Percentiles rank a stretch among this genome's conserved stretches.
These are phyloP conservation scores for Tilletia walkeri DNA, from an alignment of 1,284 basidiomycete genomes.

Conservation along the genomic window DNA sequence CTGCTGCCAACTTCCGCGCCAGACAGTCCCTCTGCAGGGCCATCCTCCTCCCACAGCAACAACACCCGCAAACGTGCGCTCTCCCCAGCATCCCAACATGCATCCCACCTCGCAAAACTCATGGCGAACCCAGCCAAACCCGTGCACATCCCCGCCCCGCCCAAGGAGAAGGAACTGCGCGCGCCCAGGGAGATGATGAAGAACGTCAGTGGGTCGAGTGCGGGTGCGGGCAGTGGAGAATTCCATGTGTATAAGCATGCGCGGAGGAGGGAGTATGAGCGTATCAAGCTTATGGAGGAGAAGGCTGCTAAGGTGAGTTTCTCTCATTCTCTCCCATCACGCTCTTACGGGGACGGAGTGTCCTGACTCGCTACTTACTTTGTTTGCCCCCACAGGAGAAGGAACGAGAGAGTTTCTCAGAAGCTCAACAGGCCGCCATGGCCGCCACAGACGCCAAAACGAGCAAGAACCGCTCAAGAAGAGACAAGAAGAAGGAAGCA, in stretches of 20 bases:
- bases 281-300: slow-evolving; percentile 86
- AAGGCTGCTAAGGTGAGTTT: slow-evolving; percentile 68
- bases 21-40: not conserved
- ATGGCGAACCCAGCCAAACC: slow-evolving; percentile 43
- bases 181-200: slow-evolving; percentile 70
- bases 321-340: not conserved
- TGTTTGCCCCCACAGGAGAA: slow-evolving; percentile 25
- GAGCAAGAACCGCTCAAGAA: slow-evolving; percentile 14
- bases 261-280: slow-evolving; percentile 88
- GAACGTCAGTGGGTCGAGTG: slow-evolving; percentile 59
- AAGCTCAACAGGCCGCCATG: slow-evolving; percentile 7
- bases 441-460: slow-evolving; percentile 16
- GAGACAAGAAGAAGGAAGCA: slow-evolving; percentile 15
- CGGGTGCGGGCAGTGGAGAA: slow-evolving; percentile 55
- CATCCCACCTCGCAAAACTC: slow-evolving; percentile 41
- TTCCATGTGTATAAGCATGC: slow-evolving; percentile 94
- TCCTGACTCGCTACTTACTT: not conserved
- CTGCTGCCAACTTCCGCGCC: not conserved
- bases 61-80: not conserved
- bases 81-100: slow-evolving; percentile 45
- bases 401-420: slow-evolving; percentile 20
- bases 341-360: not conserved
- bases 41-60: no score
- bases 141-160: slow-evolving; percentile 32
- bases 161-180: slow-evolving; percentile 36